phyloP scores from a whole-genome alignment of 805 yeast genomes.

The Cyberlindnera petersonii region DNA sequence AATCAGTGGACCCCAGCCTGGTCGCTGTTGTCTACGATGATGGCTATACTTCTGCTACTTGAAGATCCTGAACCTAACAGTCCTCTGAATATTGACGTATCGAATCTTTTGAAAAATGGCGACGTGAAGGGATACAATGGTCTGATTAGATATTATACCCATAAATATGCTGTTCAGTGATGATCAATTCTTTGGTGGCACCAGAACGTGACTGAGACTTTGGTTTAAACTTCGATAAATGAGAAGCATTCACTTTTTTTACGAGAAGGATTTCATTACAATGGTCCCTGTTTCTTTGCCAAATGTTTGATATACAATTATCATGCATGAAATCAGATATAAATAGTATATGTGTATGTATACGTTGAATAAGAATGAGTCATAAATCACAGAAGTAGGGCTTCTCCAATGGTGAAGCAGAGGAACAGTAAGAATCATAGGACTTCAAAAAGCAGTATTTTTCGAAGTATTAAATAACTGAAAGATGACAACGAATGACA shows the following conservation, averaged over 20 bases:
- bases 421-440: too few relatives aligned
- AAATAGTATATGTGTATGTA: background rate
- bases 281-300: too few relatives aligned
- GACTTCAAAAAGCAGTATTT: too few relatives aligned
- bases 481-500: background rate
- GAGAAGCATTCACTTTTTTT: too few relatives aligned
- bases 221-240: too few relatives aligned
- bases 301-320: too few relatives aligned
- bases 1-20: constrained; percentile 72
- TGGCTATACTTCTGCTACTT: constrained; percentile 54
- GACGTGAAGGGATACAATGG: constrained; percentile 42
- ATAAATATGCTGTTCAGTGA: constrained; percentile 20
- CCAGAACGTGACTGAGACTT: too few relatives aligned
- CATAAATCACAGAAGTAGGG: too few relatives aligned
- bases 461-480: too few relatives aligned
- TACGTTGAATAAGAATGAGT: too few relatives aligned
- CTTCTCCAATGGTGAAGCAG: too few relatives aligned
- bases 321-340: background rate
- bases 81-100: constrained; percentile 68
- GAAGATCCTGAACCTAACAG: constrained; percentile 68
- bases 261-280: too few relatives aligned
- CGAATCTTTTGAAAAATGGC: constrained; percentile 50
- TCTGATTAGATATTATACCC: constrained; percentile 38
- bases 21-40: constrained; percentile 51
- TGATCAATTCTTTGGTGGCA: background rate